Evolutionary conservation across 1,284 basidiomycete species (phyloP), one percentile per base, ranked within the genome.

Genomic region (Meira miltonrushii): DNA sequence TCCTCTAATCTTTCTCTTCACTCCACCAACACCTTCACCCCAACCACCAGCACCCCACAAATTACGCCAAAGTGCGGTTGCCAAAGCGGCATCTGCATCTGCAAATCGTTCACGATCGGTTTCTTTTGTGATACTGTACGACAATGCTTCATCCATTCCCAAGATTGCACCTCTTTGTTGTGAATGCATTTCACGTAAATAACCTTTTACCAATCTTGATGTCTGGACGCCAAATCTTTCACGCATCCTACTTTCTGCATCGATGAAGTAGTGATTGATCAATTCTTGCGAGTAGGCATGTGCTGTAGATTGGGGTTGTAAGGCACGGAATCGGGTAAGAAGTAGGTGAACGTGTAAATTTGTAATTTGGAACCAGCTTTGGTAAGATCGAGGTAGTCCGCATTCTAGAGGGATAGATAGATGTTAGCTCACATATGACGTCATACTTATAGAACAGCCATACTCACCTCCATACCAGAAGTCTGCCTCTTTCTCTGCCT

Each of bases 331-430:
- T 19, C 94, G 88, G 49, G 90, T 87, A 8, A 88, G 87, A 51
- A 96, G 85, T 59, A 97, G 82, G 86, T 93, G 92, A 57, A 97
- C 82, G 79, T 98, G 93, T 41, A 97, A 83, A 65, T 94, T 92
- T 47, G 92, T 92, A 56, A 97, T 82, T 28, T 91, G 91, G 81
- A 97, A 97, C 90, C 93, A 98, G 5, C 92, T 90, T 78, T 97
- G 93, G 79, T 96, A 96, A 0, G 94, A 96, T 7, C 88, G 87
- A 2, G 94, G 93, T 12, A 98, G 82, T 53, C 83, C 82, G 74
- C 91, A 96, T 66, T 87, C 93, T 92, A 67, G 11, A 5, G 40
- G 6, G 13, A 19, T 52, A 21, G 38, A 41, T 15, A 41, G 49
- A 6, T 39, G n/a, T n/a, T 23, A 4, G 43, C 9, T 33, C 3